These are phyloP conservation scores for Populus hybrid DNA, from an alignment of 441 rosid genomes.

Conservation along the genomic window DNA sequence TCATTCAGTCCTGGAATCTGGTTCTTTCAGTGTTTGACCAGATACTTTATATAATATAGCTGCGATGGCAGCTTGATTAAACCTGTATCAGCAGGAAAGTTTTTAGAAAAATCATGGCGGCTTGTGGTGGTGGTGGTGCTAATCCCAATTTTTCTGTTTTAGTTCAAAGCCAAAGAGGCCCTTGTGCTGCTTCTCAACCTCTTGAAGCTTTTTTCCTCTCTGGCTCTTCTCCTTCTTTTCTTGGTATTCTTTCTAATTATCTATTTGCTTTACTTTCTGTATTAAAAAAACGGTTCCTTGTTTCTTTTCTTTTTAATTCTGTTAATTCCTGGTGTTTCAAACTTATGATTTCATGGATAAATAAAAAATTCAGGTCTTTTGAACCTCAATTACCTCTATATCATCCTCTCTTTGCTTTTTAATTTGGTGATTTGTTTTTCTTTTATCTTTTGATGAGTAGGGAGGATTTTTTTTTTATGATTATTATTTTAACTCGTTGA, in stretches of 20 bases:
- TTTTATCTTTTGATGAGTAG: neutral
- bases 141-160: slow-evolving; percentile 36
- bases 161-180: slow-evolving; percentile 36
- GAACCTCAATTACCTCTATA: neutral
- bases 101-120: slow-evolving; percentile 35
- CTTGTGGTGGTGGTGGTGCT: slow-evolving; percentile 13
- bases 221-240: slow-evolving; percentile 46
- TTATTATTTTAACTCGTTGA: neutral
- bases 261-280: neutral
- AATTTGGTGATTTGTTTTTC: neutral
- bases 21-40: neutral
- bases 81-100: slow-evolving; percentile 2
- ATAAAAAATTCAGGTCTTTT: neutral
- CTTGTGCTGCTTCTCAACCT: slow-evolving; percentile 32
- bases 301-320: neutral
- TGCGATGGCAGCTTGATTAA: slow-evolving; percentile 20
- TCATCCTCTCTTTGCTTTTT: neutral
- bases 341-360: neutral
- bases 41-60: slow-evolving; percentile 2
- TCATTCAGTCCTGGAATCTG: neutral
- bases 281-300: too few relatives aligned
- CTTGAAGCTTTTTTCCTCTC: slow-evolving; percentile 45
- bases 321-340: neutral
- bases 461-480: neutral
- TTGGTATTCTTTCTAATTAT: slow-evolving; percentile 29